phyloP scores from a whole-genome alignment of 352 stramenopile genomes.

The Discostella stelligera region DNA sequence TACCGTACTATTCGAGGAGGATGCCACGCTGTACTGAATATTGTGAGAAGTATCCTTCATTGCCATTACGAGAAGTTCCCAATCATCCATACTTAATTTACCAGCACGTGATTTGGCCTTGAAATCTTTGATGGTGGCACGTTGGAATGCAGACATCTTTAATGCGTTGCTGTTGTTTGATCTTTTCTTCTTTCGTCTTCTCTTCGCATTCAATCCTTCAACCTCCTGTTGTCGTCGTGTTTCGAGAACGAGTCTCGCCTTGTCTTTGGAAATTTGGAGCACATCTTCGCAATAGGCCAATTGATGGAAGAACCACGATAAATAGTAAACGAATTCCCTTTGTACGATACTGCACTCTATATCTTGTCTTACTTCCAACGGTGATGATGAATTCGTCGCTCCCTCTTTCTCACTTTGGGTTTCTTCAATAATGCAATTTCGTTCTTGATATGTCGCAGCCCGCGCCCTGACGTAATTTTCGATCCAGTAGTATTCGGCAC shows the following conservation, averaged over 20 bases:
- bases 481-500: conserved; percentile 5
- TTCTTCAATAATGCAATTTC: neutral
- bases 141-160: neutral
- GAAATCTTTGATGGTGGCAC: conserved; percentile 22
- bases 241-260: neutral
- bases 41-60: conserved; percentile 27
- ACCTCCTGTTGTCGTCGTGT: neutral
- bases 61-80: conserved; percentile 22
- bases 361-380: neutral
- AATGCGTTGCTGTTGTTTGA: neutral
- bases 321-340: conserved; percentile 37
- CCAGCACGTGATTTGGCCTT: conserved; percentile 14
- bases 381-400: neutral
- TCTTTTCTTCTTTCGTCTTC: neutral
- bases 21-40: neutral
- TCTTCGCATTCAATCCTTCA: neutral
- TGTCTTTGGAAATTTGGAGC: neutral
- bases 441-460: neutral
- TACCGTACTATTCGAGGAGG: neutral
- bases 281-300: conserved; percentile 21
- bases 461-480: neutral
- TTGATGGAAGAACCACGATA: conserved; percentile 39
- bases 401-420: neutral
- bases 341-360: neutral
- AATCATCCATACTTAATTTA: conserved; percentile 14